Conservation (phyloP, 495 filamentous ascomycete genomes). For the Ramalina intermedia region DNA sequence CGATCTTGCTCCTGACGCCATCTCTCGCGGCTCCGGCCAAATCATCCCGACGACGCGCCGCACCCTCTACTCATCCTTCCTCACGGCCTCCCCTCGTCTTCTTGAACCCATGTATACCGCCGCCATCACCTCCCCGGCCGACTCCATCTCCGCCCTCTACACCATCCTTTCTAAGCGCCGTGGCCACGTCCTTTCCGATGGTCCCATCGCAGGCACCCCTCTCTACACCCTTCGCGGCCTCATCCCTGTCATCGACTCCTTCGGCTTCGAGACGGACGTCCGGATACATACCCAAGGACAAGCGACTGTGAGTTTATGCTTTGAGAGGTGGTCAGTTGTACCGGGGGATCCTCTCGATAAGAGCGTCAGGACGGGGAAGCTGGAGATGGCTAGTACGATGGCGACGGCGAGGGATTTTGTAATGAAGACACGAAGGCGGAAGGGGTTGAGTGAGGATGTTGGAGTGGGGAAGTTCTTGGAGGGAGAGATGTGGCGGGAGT, state of each 20-base stretch:
- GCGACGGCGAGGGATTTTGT: constrained; percentile 91
- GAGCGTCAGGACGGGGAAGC: constrained; percentile 61
- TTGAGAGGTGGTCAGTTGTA: constrained; percentile 90
- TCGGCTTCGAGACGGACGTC: constrained; percentile 95
- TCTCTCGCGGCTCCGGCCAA: constrained; percentile 88
- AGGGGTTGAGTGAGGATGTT: constrained; percentile 91
- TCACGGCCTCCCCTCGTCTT: constrained; percentile 89
- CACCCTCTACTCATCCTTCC: constrained; percentile 83
- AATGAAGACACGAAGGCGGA: constrained; percentile 82
- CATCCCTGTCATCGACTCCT: constrained; percentile 90
- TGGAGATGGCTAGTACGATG: constrained; percentile 76
- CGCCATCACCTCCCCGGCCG: constrained; percentile 84
- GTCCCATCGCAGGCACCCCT: constrained; percentile 89
- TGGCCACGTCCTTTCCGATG: constrained; percentile 86
- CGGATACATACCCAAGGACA: constrained; percentile 92
- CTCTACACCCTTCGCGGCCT: constrained; percentile 81
- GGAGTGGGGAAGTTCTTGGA: constrained; percentile 92
- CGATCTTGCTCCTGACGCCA: constrained; percentile 70
- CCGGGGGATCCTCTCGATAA: constrained; percentile 90
- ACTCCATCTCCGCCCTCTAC: constrained; percentile 76
- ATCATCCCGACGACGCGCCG: constrained; percentile 91
- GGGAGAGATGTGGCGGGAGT: constrained; percentile 73
- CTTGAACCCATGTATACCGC: constrained; percentile 93
- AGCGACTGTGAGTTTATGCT: constrained; percentile 77
- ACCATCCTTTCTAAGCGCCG: constrained; percentile 78